Evolutionary conservation across 2,329 filamentous ascomycete species (phyloP), one percentile per base, ranked within the genome.

Genomic region (Calonectria pauciramosa): DNA sequence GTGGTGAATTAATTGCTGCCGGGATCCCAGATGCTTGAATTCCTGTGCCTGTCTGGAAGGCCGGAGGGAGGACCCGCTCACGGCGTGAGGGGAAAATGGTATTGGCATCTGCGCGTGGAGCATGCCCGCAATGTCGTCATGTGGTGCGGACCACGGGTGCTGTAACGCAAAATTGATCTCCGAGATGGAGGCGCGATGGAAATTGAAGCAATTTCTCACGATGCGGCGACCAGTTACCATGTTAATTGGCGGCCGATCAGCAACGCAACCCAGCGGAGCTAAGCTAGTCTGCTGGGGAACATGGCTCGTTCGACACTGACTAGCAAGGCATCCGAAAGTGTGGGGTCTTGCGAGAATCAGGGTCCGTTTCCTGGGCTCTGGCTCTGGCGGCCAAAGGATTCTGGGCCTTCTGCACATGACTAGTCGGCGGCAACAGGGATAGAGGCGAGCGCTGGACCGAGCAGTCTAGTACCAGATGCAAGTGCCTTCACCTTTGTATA

Each of bases 1-100:
- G 41, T 94, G 91, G 93, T 94, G 80, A 84, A 52, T 14, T 41
- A 49, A 47, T 54, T 28, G 26, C 14, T 36, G 16, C 41, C 34
- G 52, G 47, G 60, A 52, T 56, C 66, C 13, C 32, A 14, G 66
- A 68, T 32, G 51, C 16, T 34, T 36, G 65, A 32, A 68, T 68
- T 52, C 63, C 63, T 26, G 56, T 63, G 56, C 28, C 52, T 56
- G 52, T 56, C 28, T 34, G 28, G 9, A 56, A 34, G 18, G 18
- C 30, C 11, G n/a, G 52, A 56, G 52, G 52, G 52, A 34, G 52
- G 52, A 16, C 23, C 56, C 36, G 34, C 34, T 41, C 36, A 23
- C 32, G 32, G n/a, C 32, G n/a, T 23, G 44, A 20, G 54, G 68
- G 68, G 54, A 64, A 60, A 70, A 28, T 52, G 41, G 56, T 20